Evolutionary conservation across 768 basidiomycete genomes (phyloP).

Genomic region (Rhizopogon vesiculosus): DNA sequence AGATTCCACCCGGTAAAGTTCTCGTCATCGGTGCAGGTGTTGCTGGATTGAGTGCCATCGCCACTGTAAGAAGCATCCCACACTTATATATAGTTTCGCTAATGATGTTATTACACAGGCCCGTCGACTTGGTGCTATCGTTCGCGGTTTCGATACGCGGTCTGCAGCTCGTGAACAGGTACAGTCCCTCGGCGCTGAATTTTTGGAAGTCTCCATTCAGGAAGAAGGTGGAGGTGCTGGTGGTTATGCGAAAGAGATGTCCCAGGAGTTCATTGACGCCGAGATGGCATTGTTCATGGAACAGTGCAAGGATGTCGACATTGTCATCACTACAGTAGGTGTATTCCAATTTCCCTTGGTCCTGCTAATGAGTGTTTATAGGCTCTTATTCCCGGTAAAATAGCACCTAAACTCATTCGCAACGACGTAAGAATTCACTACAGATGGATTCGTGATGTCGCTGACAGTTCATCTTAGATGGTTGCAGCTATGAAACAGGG

Average conservation of each 20-base stretch:
- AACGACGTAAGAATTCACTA: constrained; percentile 39
- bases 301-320: constrained; percentile 87
- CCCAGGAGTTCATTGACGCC: constrained; percentile 82
- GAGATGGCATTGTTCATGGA: constrained; percentile 88
- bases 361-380: constrained; percentile 21
- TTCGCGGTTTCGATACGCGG: constrained; percentile 85
- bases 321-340: constrained; percentile 74
- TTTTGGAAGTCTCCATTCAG: constrained; percentile 73
- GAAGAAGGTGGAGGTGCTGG: constrained; percentile 82
- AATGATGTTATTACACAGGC: constrained; percentile 41
- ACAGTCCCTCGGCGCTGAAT: constrained; percentile 86
- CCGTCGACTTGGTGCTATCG: constrained; percentile 79
- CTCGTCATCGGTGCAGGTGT: constrained; percentile 87
- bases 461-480: constrained; percentile 42
- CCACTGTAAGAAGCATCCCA: constrained; percentile 46
- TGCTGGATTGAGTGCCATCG: constrained; percentile 84
- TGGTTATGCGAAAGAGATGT: constrained; percentile 89
- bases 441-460: background rate
- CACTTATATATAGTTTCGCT: background rate
- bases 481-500: constrained; percentile 90
- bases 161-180: constrained; percentile 86
- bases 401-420: constrained; percentile 81
- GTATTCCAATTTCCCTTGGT: background rate
- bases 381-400: constrained; percentile 84
- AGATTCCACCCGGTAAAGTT: constrained; percentile 87